Base-by-base conservation (phyloP, 176 grass and related monocot species). In the Hyparrhenia diplandra region DNA sequence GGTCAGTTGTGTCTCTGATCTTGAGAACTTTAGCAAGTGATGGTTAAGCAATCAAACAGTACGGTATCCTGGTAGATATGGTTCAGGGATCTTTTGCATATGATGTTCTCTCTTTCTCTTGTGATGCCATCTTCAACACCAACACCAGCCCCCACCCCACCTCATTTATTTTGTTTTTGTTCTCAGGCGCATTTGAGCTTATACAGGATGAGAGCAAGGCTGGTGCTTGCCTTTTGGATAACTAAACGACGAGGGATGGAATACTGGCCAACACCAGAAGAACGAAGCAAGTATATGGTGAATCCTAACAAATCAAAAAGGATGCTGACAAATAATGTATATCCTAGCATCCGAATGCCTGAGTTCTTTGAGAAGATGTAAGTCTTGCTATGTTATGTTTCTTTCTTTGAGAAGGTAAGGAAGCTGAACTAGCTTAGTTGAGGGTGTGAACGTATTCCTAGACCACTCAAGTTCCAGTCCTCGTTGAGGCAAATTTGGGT, bases 141-240 rank as follows among this genome's bases (percentile, higher is more conserved):
- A 17, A 10, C 20, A 24, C 21, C n/a, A 24, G 4, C n/a, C 9
- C n/a, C 1, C 54, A 58, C 54, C 23, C 55, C n/a, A 59, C 10
- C 23, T 24, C 52, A 57, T 59, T 59, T 59, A n/a, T 57, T 59
- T 59, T 30, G 78, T n/a, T 27, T 28, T 76, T 80, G 36, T 25
- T 36, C 41, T 93, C 74, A 99, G 96, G 92, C 14, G 69, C 85
- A 73, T 91, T 99, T 76, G 87, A 95, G 83, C 90, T 99, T 76
- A 95, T 99, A 90, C 67, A 85, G 80, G 93, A 99, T 82, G 96
- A 95, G 69, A 99, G 81, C 71, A 99, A 91, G 83, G 88, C 96
- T 88, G 96, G 96, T 84, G 88, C 90, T 71, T 95, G 96, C 89
- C 80, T 37, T 99, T 67, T 99, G 90, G 92, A 92, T 99, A 78